phyloP scores from a whole-genome alignment of 441 rosid species.

The Pelargonium myrrhifolium region DNA sequence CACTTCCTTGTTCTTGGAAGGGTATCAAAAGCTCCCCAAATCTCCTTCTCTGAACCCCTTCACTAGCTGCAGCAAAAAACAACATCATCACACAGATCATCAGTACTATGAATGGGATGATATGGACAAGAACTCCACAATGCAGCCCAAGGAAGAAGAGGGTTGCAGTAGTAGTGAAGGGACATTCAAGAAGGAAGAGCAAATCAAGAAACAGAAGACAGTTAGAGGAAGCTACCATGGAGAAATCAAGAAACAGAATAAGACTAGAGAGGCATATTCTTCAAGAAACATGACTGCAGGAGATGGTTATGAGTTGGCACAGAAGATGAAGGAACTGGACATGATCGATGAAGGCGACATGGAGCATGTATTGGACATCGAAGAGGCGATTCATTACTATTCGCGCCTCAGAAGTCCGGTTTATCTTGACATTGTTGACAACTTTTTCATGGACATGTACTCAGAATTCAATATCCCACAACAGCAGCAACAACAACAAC shows the following conservation, averaged over 20 bases:
- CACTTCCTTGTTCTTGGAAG: constrained; percentile 39
- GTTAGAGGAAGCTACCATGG: constrained; percentile 16
- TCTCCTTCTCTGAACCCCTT: constrained; percentile 16
- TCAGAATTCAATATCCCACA: constrained; percentile 48
- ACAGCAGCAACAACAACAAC: background rate
- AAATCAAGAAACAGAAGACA: background rate
- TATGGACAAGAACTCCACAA: constrained; percentile 18
- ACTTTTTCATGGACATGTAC: constrained; percentile 61
- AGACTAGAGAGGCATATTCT: constrained; percentile 20
- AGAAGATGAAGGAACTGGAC: constrained; percentile 70
- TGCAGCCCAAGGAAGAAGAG: constrained; percentile 22
- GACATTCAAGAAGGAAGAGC: no score
- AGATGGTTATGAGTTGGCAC: constrained; percentile 34
- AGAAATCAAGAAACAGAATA: constrained; percentile 14
- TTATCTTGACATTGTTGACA: constrained; percentile 71
- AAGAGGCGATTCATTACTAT: constrained; percentile 89
- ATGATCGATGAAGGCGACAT: constrained; percentile 57
- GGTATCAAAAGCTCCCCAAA: constrained; percentile 50
- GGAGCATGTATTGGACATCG: constrained; percentile 77
- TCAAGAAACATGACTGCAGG: constrained; percentile 23
- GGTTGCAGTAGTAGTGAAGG: no score
- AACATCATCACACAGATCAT: background rate
- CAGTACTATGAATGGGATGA: background rate
- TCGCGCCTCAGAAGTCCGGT: constrained; percentile 72
- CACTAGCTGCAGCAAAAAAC: background rate